Evolutionary conservation across 164 flowering plant species (phyloP).

Genomic region (Nelumbo lutea): DNA sequence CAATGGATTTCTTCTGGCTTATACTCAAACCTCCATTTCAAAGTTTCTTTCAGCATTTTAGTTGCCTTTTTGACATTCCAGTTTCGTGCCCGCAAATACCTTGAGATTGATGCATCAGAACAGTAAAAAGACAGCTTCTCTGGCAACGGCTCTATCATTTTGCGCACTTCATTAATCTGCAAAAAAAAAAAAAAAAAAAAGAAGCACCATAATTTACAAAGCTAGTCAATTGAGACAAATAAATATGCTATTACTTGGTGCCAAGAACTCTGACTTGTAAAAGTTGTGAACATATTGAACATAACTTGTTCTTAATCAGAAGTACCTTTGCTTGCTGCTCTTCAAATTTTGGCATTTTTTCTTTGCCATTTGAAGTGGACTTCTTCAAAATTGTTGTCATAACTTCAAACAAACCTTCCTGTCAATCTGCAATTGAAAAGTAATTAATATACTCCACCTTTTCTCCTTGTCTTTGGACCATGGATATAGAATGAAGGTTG

Average conservation of each 20-base stretch:
- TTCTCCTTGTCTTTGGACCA: not conserved
- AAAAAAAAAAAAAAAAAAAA: conserved; percentile 9
- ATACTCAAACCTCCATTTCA: conserved; percentile 81
- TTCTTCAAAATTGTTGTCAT: conserved; percentile 39
- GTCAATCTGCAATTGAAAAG: conserved; percentile 1
- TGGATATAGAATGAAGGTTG: not conserved
- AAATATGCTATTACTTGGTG: too few relatives aligned
- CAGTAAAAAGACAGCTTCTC: conserved; percentile 59
- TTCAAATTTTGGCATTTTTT: conserved; percentile 32
- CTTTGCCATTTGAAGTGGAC: conserved; percentile 38
- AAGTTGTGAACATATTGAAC: not conserved
- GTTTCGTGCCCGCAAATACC: conserved; percentile 69
- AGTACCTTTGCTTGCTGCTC: conserved; percentile 62
- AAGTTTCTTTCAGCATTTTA: conserved; percentile 77
- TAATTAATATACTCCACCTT: not conserved
- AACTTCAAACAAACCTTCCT: conserved; percentile 16
- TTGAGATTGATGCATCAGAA: conserved; percentile 62
- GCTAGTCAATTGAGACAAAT: too few relatives aligned
- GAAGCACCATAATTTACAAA: not conserved
- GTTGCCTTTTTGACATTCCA: conserved; percentile 89
- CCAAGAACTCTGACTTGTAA: not conserved
- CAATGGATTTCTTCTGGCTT: conserved; percentile 92
- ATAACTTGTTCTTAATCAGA: not conserved
- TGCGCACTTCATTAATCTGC: conserved; percentile 80
- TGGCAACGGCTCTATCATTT: conserved; percentile 47